These are phyloP conservation scores for Durusdinium trenchii DNA, from an alignment of 73 alveolate genomes.

Conservation along the genomic window DNA sequence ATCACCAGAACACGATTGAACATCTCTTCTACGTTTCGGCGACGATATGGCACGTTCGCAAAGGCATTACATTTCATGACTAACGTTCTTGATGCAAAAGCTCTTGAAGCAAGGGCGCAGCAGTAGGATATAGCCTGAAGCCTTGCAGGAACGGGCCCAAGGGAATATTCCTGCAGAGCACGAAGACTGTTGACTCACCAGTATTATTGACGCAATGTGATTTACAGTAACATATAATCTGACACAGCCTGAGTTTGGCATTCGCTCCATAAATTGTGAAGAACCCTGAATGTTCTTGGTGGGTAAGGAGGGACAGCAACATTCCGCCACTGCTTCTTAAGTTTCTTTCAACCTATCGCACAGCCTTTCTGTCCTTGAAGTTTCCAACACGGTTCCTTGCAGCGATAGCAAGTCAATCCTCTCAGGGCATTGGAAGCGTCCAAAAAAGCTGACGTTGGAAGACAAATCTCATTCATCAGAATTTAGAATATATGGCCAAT, in stretches of 20 bases:
- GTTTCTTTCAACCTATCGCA: too few relatives aligned
- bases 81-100: neutral
- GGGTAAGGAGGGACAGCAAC: too few relatives aligned
- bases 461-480: neutral
- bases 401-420: slow-evolving; percentile 58
- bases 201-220: too few relatives aligned
- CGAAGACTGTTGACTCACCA: too few relatives aligned
- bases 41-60: too few relatives aligned
- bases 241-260: too few relatives aligned
- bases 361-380: slow-evolving; percentile 28
- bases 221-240: too few relatives aligned
- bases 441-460: too few relatives aligned
- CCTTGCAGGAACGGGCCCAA: slow-evolving; percentile 74
- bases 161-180: slow-evolving; percentile 8
- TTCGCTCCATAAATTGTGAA: too few relatives aligned
- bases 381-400: slow-evolving; percentile 32
- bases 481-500: neutral
- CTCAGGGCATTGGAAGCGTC: neutral
- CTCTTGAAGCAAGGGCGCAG: neutral
- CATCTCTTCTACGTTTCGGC: neutral
- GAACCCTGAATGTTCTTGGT: too few relatives aligned
- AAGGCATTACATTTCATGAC: neutral
- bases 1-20: neutral
- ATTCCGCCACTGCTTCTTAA: neutral
- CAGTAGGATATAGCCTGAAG: slow-evolving; percentile 23